A percentile compares a stretch with the other conserved stretches of the same genome.
These are phyloP conservation scores for Eucalyptus albens DNA, from an alignment of 345 rosid species.

Conservation along the genomic window DNA sequence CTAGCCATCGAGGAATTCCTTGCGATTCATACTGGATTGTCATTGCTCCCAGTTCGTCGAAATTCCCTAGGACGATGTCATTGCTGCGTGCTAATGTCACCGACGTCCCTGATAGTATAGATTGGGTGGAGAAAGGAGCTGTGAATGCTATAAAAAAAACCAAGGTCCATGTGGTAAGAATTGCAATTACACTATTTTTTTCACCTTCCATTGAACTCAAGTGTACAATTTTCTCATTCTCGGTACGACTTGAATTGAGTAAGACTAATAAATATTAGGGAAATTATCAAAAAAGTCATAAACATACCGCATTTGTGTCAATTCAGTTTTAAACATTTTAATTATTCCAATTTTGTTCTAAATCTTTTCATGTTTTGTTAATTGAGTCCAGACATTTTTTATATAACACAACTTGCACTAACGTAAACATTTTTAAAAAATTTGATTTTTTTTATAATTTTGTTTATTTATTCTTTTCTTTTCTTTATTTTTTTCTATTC, in stretches of 20 bases:
- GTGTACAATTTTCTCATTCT: neutral
- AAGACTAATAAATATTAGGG: neutral
- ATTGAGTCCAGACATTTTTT: rapidly evolving
- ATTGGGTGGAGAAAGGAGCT: slow-evolving; percentile 35
- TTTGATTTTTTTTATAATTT: too few relatives aligned
- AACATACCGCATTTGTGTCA: rapidly evolving
- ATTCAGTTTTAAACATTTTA: too few relatives aligned
- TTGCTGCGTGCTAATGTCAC: slow-evolving; percentile 7
- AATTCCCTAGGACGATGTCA: neutral
- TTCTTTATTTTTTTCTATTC: too few relatives aligned
- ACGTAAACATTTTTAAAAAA: too few relatives aligned
- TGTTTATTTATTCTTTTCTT: rapidly evolving
- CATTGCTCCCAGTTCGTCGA: neutral
- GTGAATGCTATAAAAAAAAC: slow-evolving; percentile 21
- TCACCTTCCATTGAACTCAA: neutral
- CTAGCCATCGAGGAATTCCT: slow-evolving; percentile 33
- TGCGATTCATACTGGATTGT: slow-evolving; percentile 11
- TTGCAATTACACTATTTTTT: neutral
- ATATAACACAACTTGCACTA: neutral
- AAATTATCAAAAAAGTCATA: neutral
- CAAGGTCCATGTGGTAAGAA: slow-evolving; percentile 29
- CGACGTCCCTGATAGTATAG: slow-evolving; percentile 4
- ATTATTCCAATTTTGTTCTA: neutral
- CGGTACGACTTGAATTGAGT: neutral
- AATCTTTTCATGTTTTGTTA: too few relatives aligned